Percentiles rank a stretch among this genome's conserved stretches.
phyloP scores from a whole-genome alignment of 768 basidiomycete genomes.

The Kondoa malvinella region DNA sequence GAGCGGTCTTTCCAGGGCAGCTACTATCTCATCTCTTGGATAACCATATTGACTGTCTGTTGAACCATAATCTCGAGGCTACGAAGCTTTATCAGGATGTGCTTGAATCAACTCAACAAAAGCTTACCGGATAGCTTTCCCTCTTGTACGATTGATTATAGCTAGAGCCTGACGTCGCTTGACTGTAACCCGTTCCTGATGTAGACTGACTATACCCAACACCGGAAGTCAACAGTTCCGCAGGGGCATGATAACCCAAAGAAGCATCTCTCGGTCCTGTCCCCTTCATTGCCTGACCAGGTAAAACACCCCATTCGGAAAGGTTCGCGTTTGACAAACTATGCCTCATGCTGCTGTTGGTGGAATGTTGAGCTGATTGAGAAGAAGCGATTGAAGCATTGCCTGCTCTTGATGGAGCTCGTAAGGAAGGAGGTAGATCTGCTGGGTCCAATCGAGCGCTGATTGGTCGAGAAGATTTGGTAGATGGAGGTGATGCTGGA shows the following conservation, averaged over 20 bases:
- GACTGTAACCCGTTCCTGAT: no score
- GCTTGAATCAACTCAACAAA: no score
- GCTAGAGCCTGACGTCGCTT: background rate
- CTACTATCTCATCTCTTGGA: conserved; percentile 9
- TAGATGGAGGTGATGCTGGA: background rate
- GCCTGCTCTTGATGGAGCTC: background rate
- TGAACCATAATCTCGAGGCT: background rate
- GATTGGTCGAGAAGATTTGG: background rate
- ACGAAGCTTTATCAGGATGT: background rate
- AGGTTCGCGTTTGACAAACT: background rate
- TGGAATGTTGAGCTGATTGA: background rate
- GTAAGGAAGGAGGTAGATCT: background rate
- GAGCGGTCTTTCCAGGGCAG: conserved; percentile 13
- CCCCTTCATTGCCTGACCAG: background rate
- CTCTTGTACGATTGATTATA: background rate
- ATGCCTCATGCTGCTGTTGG: background rate
- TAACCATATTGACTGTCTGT: conserved; percentile 7
- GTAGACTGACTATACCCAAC: background rate
- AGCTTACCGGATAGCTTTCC: conserved; percentile 11
- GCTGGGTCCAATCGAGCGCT: background rate
- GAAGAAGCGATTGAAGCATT: background rate
- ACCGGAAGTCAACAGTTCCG: background rate
- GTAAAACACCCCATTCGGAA: background rate
- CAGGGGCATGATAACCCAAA: background rate
- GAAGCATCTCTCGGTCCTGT: background rate